Conservation (phyloP, 2,329 filamentous ascomycete species). For the Gyromitra esculenta region DNA sequence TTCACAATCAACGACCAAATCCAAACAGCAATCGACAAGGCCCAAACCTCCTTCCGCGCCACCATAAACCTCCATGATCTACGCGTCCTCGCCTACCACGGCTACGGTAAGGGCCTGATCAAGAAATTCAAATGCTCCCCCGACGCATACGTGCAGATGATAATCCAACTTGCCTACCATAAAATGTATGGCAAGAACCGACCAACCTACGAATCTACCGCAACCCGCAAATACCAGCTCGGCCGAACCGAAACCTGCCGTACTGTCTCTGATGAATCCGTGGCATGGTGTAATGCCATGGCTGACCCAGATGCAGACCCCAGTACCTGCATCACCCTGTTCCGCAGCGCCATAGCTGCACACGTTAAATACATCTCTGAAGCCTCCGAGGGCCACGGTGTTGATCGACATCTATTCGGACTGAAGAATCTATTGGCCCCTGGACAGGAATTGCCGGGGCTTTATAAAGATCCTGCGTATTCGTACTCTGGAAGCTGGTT, state of each 20-base stretch:
- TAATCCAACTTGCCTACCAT: slow-evolving; percentile 97
- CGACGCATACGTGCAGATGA: slow-evolving; percentile 97
- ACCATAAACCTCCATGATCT: slow-evolving; percentile 90
- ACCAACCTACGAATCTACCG: slow-evolving; percentile 96
- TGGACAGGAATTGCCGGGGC: slow-evolving; percentile 80
- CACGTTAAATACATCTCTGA: slow-evolving; percentile 92
- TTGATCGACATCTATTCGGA: slow-evolving; percentile 96
- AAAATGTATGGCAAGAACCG: slow-evolving; percentile 99
- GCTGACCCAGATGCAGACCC: slow-evolving; percentile 71
- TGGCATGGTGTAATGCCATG: slow-evolving; percentile 90
- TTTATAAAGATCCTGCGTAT: slow-evolving; percentile 89
- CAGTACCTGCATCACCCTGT: slow-evolving; percentile 74
- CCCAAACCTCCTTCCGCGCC: slow-evolving; percentile 78
- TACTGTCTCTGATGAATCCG: slow-evolving; percentile 86
- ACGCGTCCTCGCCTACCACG: slow-evolving; percentile 93
- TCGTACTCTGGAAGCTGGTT: slow-evolving; percentile 87
- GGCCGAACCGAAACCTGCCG: slow-evolving; percentile 97
- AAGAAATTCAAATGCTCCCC: slow-evolving; percentile 99
- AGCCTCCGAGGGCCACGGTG: slow-evolving; percentile 89
- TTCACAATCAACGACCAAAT: slow-evolving; percentile 82
- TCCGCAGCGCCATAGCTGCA: slow-evolving; percentile 81
- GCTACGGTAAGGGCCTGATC: slow-evolving; percentile 96
- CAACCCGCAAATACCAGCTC: slow-evolving; percentile 92
- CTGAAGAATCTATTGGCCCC: slow-evolving; percentile 84
- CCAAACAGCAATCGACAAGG: slow-evolving; percentile 79